Base-by-base conservation (phyloP, 2,329 filamentous ascomycete species). In the Stemphylium beticola region DNA sequence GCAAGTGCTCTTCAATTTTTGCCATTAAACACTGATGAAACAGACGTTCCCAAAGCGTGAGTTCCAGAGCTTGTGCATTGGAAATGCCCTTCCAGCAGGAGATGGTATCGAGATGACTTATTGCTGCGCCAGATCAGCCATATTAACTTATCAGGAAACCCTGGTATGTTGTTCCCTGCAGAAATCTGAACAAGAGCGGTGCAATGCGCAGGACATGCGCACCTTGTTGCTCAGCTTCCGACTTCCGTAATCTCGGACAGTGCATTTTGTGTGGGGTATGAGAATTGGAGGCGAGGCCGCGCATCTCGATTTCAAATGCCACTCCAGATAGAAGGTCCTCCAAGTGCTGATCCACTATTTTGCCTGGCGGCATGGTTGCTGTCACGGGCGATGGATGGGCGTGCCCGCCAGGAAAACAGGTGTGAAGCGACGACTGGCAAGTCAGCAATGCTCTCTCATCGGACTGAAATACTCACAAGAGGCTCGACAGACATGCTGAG, bases 31-130 rank as follows among this genome's bases (percentile, higher is more conserved):
- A 60, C 12, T 53, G 33, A 29, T 58, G 55, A 38, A 75, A 64
- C 15, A 67, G 41, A 2, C 54, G 54, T 34, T 76, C 70, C 74
- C 73, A 76, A 29, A 64, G 57, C 2, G 44, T 26, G 37, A 76
- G 51, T 49, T 76, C 75, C 9, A 46, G 18, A 24, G 69, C 69
- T 46, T 72, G 69, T 4, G 54, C 17, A 11, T 56, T 46, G 3
- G 67, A 67, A 3, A 76, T 43, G 4, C 66, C 63, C 52, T 71
- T 76, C 75, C 75, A 77, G 39, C 66, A 74, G 6, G 69, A 66
- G 2, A 72, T 56, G 4, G 71, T 56, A 46, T 77, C 74, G 22
- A 76, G 62, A 50, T 74, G 69, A 24, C 61, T 67, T 42, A 69
- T 49, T 4, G 49, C 49, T 42, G 49, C 49, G 45, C 4, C 14